These are phyloP conservation scores for Cryptococcus sp. DNA, from an alignment of 1,284 basidiomycete genomes.

Conservation along the genomic window DNA sequence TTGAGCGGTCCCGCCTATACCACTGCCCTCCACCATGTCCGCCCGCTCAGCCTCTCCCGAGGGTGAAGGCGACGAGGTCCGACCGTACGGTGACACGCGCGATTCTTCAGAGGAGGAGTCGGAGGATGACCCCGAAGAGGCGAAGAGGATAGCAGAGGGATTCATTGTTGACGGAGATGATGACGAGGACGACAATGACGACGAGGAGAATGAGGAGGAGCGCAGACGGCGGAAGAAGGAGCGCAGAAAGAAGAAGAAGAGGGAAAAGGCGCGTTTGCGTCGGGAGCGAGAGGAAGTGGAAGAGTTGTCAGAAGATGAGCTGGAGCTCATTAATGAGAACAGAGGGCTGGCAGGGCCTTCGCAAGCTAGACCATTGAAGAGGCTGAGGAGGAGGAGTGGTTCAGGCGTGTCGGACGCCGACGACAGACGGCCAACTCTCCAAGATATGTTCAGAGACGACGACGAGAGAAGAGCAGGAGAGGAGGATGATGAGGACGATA, in stretches of 20 bases:
- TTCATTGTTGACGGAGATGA: constrained; percentile 55
- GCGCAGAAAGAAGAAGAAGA: constrained; percentile 39
- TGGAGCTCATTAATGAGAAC: constrained; percentile 93
- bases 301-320: constrained; percentile 80
- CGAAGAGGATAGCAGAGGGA: constrained; percentile 48
- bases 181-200: constrained; percentile 43
- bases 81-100: constrained; percentile 47
- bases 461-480: constrained; percentile 34
- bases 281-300: constrained; percentile 59
- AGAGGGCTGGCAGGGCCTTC: constrained; percentile 64
- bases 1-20: background rate
- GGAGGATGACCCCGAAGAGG: constrained; percentile 52
- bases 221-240: constrained; percentile 38
- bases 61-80: constrained; percentile 52
- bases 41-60: constrained; percentile 47
- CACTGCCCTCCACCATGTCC: constrained; percentile 33
- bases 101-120: constrained; percentile 55
- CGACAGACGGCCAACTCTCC: constrained; percentile 34
- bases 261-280: constrained; percentile 29
- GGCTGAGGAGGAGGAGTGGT: constrained; percentile 45
- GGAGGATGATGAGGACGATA: constrained; percentile 58
- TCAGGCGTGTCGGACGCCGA: constrained; percentile 54
- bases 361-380: constrained; percentile 35
- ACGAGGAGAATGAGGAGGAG: constrained; percentile 37
- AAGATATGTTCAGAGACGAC: constrained; percentile 51